Percentiles rank a stretch among this genome's conserved stretches.
Conservation (phyloP, 2,329 filamentous ascomycete genomes). For the Pestalotiopsis sp. region DNA sequence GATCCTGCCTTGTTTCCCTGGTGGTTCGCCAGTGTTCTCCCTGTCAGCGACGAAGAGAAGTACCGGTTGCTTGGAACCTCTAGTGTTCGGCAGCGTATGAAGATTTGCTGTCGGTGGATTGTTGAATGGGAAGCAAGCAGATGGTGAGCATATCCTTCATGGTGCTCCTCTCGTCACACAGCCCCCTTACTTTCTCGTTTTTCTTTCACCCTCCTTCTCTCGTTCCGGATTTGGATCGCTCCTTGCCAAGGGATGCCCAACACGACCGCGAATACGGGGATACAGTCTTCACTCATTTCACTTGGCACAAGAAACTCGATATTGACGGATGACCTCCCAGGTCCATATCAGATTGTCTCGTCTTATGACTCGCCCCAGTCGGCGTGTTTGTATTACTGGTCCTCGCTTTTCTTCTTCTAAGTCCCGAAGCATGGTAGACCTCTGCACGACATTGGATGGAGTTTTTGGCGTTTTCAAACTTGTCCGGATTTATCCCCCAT, state of each 20-base stretch:
- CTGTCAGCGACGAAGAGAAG: slow-evolving; percentile 77
- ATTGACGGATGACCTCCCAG: slow-evolving; percentile 12
- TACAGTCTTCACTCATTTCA: neutral
- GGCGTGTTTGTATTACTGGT: slow-evolving; percentile 11
- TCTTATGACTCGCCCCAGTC: slow-evolving; percentile 15
- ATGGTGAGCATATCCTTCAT: slow-evolving; percentile 59
- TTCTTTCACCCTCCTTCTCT: neutral
- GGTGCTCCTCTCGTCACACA: slow-evolving; percentile 10
- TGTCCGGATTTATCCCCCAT: neutral
- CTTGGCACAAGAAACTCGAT: neutral
- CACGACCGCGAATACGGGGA: neutral
- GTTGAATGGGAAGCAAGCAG: slow-evolving; percentile 68
- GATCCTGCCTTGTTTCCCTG: slow-evolving; percentile 82
- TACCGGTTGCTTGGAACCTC: slow-evolving; percentile 73
- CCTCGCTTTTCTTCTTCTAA: neutral
- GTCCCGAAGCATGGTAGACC: neutral
- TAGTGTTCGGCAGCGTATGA: slow-evolving; percentile 79
- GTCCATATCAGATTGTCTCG: slow-evolving; percentile 16
- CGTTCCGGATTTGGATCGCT: neutral
- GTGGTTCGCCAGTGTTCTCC: slow-evolving; percentile 86
- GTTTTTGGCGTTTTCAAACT: neutral
- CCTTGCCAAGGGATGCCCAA: neutral
- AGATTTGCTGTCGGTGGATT: slow-evolving; percentile 83
- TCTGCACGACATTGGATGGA: neutral
- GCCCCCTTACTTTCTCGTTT: neutral